These are phyloP conservation scores for Rhizoctonia solani DNA, from an alignment of 1,284 basidiomycete genomes.

Conservation along the genomic window DNA sequence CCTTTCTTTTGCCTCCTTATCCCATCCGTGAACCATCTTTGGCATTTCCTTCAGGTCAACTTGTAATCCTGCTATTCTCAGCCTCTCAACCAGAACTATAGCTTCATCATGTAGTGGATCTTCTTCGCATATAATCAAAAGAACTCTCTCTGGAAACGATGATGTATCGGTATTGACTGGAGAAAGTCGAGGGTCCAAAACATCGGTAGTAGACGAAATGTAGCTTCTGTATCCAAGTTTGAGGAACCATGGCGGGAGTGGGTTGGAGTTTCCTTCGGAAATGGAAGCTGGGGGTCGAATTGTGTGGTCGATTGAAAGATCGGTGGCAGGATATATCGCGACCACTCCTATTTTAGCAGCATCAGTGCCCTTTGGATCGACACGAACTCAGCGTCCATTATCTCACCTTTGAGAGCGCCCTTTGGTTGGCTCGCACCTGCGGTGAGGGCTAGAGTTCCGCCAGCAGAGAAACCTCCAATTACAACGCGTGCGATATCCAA, in stretches of 20 bases:
- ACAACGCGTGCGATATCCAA: conserved; percentile 17
- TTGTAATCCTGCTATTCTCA: conserved; percentile 3
- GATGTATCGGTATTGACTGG: conserved; percentile 4
- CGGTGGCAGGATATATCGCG: conserved; percentile 17
- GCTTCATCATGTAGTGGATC: conserved; percentile 16
- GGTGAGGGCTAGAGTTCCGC: conserved; percentile 27
- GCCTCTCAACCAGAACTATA: conserved; percentile 6
- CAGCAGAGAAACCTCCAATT: conserved; percentile 29
- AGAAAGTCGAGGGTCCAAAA: conserved; percentile 22
- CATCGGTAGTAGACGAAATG: background rate
- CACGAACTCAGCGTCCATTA: no score
- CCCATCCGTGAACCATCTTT: conserved; percentile 19
- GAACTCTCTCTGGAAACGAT: conserved; percentile 4
- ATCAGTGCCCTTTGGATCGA: no score
- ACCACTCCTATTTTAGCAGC: conserved; percentile 9
- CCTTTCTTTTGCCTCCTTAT: conserved; percentile 12
- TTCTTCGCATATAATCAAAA: conserved; percentile 23
- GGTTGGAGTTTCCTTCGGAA: background rate
- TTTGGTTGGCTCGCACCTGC: background rate
- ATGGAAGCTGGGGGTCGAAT: background rate
- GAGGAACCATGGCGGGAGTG: background rate
- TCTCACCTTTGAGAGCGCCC: conserved; percentile 18
- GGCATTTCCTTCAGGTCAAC: background rate
- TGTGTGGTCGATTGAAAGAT: conserved; percentile 10
- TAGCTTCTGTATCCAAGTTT: background rate